Evolutionary conservation across 805 yeast genomes (phyloP).

Genomic region (Myxozyma kluyveri): DNA sequence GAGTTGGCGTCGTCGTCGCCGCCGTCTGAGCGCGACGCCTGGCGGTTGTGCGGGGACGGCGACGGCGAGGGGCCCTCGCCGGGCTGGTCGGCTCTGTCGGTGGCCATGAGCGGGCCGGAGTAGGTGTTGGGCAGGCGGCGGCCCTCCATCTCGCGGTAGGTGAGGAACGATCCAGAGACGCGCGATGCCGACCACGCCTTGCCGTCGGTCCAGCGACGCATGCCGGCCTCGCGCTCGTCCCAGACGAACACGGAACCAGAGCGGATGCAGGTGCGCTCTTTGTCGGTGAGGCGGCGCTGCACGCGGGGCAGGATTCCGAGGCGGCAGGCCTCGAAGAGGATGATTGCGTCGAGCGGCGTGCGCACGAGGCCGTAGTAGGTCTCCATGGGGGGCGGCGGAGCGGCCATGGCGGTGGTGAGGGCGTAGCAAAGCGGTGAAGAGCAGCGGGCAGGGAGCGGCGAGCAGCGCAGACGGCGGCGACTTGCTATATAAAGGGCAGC

Average conservation of each 20-base stretch:
- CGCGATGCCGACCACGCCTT: slow-evolving; percentile 70
- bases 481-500: neutral
- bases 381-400: slow-evolving; percentile 50
- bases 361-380: slow-evolving; percentile 61
- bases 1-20: slow-evolving; percentile 12
- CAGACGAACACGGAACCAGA: slow-evolving; percentile 66
- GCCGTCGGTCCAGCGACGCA: slow-evolving; percentile 80
- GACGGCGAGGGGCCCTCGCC: neutral
- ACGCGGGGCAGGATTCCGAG: slow-evolving; percentile 56
- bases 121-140: slow-evolving; percentile 28
- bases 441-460: neutral
- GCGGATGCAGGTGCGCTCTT: slow-evolving; percentile 52
- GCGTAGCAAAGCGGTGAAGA: neutral
- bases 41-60: neutral
- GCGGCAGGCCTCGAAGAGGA: slow-evolving; percentile 64
- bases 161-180: slow-evolving; percentile 60
- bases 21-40: neutral
- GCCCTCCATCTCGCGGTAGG: slow-evolving; percentile 59
- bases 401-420: slow-evolving; percentile 5
- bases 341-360: slow-evolving; percentile 59
- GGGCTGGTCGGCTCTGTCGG: slow-evolving; percentile 3
- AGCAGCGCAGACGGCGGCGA: neutral
- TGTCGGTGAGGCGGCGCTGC: slow-evolving; percentile 54
- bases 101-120: slow-evolving; percentile 21
- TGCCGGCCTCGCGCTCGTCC: slow-evolving; percentile 69